Percentiles rank a stretch among this genome's conserved stretches.
Evolutionary conservation across 768 basidiomycete genomes (phyloP).

Genomic region (Rhizopogon roseolus): DNA sequence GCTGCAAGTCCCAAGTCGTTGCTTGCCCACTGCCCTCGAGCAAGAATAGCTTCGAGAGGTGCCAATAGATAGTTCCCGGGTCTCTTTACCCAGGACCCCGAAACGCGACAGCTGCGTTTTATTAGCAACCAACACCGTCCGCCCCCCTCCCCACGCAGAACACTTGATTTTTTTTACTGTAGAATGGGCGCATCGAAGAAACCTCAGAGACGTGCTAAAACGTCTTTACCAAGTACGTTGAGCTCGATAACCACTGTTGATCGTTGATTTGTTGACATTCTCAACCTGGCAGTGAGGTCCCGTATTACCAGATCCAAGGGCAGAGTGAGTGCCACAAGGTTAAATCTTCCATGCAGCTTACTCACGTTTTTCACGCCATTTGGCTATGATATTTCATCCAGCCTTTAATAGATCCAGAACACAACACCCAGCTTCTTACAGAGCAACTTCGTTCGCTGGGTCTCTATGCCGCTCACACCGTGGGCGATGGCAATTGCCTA

Average conservation of each 20-base stretch:
- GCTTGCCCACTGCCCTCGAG: too few relatives aligned
- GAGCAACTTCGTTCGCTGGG: slow-evolving; percentile 74
- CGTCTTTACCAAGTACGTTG: slow-evolving; percentile 36
- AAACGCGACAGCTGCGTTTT: slow-evolving; percentile 27
- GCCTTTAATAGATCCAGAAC: slow-evolving; percentile 53
- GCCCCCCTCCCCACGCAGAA: slow-evolving; percentile 16
- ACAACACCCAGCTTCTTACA: slow-evolving; percentile 62
- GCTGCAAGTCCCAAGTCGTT: too few relatives aligned
- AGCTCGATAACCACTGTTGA: slow-evolving; percentile 6
- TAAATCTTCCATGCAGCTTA: slow-evolving; percentile 13
- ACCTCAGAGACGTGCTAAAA: slow-evolving; percentile 31
- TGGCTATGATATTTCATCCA: slow-evolving; percentile 3
- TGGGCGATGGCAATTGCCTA: slow-evolving; percentile 92
- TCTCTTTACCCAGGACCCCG: slow-evolving; percentile 27
- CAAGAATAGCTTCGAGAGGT: slow-evolving; percentile 6
- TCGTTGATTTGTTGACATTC: slow-evolving; percentile 14
- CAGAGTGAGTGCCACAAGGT: slow-evolving; percentile 39
- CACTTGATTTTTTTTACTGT: slow-evolving; percentile 25
- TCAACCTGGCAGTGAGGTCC: slow-evolving; percentile 40
- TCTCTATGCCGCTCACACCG: slow-evolving; percentile 80
- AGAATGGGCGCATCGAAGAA: slow-evolving; percentile 41
- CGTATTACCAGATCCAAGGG: slow-evolving; percentile 58
- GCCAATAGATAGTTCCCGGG: slow-evolving; percentile 17
- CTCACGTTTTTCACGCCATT: slow-evolving; percentile 9
- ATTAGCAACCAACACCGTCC: slow-evolving; percentile 33